Evolutionary conservation across 495 filamentous ascomycete genomes (phyloP).

Genomic region (Neurospora africana): DNA sequence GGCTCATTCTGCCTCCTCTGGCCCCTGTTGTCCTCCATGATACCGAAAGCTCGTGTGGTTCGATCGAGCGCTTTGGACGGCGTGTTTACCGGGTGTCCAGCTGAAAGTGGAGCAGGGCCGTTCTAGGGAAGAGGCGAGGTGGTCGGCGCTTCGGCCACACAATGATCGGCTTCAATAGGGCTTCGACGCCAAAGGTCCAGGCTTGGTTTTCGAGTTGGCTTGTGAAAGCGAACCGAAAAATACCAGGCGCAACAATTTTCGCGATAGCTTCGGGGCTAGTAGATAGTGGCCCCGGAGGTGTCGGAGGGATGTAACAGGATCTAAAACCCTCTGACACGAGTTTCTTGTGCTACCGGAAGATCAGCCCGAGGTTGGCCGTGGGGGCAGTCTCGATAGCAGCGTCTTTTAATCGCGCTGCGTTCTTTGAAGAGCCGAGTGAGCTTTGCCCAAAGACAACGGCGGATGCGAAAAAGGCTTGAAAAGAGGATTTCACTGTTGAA

Average conservation of each 20-base stretch:
- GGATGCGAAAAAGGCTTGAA: background rate
- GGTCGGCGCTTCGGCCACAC: constrained; percentile 18
- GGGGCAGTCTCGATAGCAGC: background rate
- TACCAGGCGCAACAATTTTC: background rate
- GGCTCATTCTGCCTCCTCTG: constrained; percentile 63
- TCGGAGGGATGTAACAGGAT: background rate
- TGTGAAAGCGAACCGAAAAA: constrained; percentile 2
- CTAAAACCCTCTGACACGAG: constrained; percentile 1
- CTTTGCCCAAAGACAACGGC: constrained; percentile 1
- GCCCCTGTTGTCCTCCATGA: constrained; percentile 60
- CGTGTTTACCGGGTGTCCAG: constrained; percentile 41
- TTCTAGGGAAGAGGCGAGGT: constrained; percentile 51
- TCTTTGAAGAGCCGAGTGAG: background rate
- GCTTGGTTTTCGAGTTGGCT: background rate
- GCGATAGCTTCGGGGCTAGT: background rate
- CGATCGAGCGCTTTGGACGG: constrained; percentile 30
- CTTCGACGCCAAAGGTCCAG: constrained; percentile 4
- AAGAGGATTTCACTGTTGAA: background rate
- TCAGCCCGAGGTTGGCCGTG: background rate
- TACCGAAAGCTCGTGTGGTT: constrained; percentile 27
- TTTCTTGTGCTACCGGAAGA: constrained; percentile 5
- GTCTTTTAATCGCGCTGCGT: background rate
- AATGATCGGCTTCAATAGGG: constrained; percentile 20
- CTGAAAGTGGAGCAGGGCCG: constrained; percentile 48
- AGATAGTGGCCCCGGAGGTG: background rate